These are phyloP conservation scores for Starmerella floris DNA, from an alignment of 805 yeast species.

Conservation along the genomic window DNA sequence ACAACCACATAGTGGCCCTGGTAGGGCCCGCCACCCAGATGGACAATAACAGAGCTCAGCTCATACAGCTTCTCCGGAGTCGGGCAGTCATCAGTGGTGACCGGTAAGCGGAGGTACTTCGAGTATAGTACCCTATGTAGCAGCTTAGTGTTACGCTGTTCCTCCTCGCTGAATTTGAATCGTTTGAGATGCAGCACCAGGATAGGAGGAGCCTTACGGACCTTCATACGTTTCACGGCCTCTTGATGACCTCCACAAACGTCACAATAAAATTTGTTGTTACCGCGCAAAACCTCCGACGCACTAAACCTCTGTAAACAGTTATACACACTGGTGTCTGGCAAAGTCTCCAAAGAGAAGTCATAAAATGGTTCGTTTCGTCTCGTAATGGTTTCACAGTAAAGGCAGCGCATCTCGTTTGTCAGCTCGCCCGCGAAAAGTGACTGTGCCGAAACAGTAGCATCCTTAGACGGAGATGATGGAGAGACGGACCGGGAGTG, in stretches of 20 bases:
- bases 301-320: conserved; percentile 72
- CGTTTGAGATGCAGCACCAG: conserved; percentile 78
- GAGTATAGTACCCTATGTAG: conserved; percentile 80
- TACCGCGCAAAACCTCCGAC: conserved; percentile 70
- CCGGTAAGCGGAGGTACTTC: conserved; percentile 49
- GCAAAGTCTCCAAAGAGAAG: conserved; percentile 69
- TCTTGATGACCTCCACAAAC: conserved; percentile 82
- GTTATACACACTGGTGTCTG: conserved; percentile 58
- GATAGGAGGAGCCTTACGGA: conserved; percentile 63
- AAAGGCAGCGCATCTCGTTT: conserved; percentile 76
- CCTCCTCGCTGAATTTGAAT: conserved; percentile 77
- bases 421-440: conserved; percentile 76
- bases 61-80: conserved; percentile 56
- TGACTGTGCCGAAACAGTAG: conserved; percentile 33
- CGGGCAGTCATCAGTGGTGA: conserved; percentile 43
- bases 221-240: conserved; percentile 77
- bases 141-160: conserved; percentile 69
- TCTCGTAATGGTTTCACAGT: conserved; percentile 70
- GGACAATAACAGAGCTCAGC: conserved; percentile 75
- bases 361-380: conserved; percentile 81
- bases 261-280: conserved; percentile 88
- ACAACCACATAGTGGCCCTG: conserved; percentile 92
- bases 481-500: not conserved
- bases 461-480: not conserved
- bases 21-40: conserved; percentile 94